Evolutionary conservation across 2,329 filamentous ascomycete genomes (phyloP), one percentile per base, ranked within the genome.

Genomic region (Grosmannia penicillata): DNA sequence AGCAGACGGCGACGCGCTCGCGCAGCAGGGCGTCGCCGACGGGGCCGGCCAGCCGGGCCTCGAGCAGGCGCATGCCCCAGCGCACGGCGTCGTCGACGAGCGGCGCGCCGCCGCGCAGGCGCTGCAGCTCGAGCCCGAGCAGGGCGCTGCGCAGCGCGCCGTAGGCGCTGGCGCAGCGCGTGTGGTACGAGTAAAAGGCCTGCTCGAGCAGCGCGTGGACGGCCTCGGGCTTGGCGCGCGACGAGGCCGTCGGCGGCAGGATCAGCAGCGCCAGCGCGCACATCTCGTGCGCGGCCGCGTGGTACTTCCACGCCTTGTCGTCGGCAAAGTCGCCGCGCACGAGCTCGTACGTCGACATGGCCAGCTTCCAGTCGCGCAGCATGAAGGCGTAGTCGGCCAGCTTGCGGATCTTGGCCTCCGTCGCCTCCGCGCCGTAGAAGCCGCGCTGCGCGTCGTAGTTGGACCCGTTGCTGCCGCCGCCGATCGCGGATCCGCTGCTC

Each of bases 251-350:
- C 43, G 82, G 73, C 1, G 83, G 77, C 50, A 80, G 78, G 43
- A 98, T 69, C 25, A 98, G 70, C 29, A 84, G 73, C 50, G 83
- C 84, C 11, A 95, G 62, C 6, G 84, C 87, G 23, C 82, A 80
- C 89, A 98, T 96, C 62, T 98, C 91, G 55, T 93, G 89, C 2
- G 83, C 81, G 4, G 83, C 89, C 0, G 91, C 91, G 54, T 95
- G 85, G 52, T 96, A 83, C 49, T 76, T 84, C 91, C 91, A 98
- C 1, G 91, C 93, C 57, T 96, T 96, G 55, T 95, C 87, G 53
- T 91, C 91, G 52, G 76, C 78, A 56, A 89, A 98, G 55, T 98
- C 93, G 8, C 78, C 73, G 38, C 85, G 75, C 8, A 98, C 62
- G 6, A 98, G 70, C 41, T 98, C 89, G 54, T 95, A 98, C 0